phyloP scores from a whole-genome alignment of 2,329 filamentous ascomycete species.

The Chaetomiaceae sp. region DNA sequence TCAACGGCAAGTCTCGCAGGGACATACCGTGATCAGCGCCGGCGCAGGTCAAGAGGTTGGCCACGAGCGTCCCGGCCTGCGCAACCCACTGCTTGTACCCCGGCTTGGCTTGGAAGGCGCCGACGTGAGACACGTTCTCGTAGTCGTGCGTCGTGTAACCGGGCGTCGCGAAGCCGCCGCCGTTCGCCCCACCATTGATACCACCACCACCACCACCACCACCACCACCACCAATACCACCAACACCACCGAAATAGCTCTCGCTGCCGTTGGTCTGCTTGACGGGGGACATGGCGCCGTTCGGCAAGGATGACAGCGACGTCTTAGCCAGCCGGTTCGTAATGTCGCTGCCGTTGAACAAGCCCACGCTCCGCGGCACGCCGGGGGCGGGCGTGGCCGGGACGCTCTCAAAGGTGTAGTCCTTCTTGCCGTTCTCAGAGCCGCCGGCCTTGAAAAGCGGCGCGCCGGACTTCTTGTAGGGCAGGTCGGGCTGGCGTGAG shows the following conservation, averaged over 20 bases:
- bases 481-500: conserved; percentile 90
- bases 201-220: too few species aligned
- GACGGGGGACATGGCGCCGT: conserved; percentile 30
- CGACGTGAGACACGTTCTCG: conserved; percentile 50
- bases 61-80: conserved; percentile 89
- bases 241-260: conserved; percentile 9
- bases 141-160: conserved; percentile 58
- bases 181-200: too few species aligned
- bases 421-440: conserved; percentile 44
- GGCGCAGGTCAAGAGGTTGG: conserved; percentile 88
- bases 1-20: neutral
- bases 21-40: conserved; percentile 78
- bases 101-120: conserved; percentile 68
- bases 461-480: conserved; percentile 92
- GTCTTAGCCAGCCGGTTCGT: conserved; percentile 68
- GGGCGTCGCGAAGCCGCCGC: neutral
- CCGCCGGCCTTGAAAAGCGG: conserved; percentile 72
- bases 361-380: conserved; percentile 57
- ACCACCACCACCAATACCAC: too few species aligned
- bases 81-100: conserved; percentile 99
- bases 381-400: conserved; percentile 77
- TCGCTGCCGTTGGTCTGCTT: conserved; percentile 17
- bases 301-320: conserved; percentile 45
- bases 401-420: conserved; percentile 86
- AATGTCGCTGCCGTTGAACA: conserved; percentile 65